Evolutionary conservation across 805 yeast species (phyloP), one percentile per base, ranked within the genome.

Genomic region (Saturnispora dispora): DNA sequence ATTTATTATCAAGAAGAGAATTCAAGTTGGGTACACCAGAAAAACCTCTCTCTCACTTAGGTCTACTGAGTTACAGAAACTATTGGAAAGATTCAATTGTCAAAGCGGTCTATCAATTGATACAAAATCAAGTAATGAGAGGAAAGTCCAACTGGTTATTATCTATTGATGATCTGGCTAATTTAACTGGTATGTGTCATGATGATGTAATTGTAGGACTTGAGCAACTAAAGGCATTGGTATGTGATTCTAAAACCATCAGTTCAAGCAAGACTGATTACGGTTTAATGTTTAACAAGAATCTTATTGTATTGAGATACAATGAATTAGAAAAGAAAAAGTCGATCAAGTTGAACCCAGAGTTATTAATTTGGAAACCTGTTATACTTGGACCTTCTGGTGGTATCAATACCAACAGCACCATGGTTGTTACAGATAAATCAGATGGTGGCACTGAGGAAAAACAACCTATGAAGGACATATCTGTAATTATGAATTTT

Each of bases 1-100:
- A 93, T 62, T 67, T 89, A 17, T 68, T 93, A 46, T 78, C 93
- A 1, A 71, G 84, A 48, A 74, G 79, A 52, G 97, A 91, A 63
- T 81, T 76, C 58, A 83, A 82, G 55, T 76, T 77, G 51, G 99
- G 98, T 0, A 86, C 97, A 0, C 99, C 99, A 0, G 99, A 93
- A 60, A 91, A 90, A 62, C 99, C 99, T 0, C 72, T 91, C 52
- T 83, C 93, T 57, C 90, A 85, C 56, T 69, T 91, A 50, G 99
- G 99, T 0, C 69, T 89, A 47, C 66, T 85, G 30, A 85, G 96
- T 54, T 93, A 91, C 65, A 71, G 95, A 55, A 85, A 81, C 58
- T 91, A 85, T 65, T 93, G 98, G 98, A 83, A 78, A 57, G 68
- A 79, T 1, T 72, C 83, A 4, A 69, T 88, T 7, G 76, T 93